These are phyloP conservation scores for Corymbia calophylla DNA, from an alignment of 441 rosid genomes.

Conservation along the genomic window DNA sequence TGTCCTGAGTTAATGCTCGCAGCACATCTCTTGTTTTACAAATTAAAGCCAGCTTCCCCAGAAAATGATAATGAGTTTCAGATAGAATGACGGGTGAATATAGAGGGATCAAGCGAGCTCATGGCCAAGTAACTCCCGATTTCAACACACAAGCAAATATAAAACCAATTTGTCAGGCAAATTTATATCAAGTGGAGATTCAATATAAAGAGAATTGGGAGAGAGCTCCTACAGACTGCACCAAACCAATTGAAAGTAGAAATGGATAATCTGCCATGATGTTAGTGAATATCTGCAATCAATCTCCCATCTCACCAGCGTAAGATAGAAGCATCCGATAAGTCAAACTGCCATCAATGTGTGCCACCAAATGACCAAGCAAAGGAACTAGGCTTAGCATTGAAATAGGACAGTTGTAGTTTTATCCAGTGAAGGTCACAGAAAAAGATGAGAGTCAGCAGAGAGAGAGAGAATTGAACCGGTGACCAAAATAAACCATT, in stretches of 20 bases:
- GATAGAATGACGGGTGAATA: background rate
- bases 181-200: background rate
- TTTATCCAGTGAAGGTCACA: background rate
- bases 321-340: background rate
- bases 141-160: background rate
- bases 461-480: background rate
- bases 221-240: background rate
- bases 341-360: too few species aligned
- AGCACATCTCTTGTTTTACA: background rate
- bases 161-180: background rate
- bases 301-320: background rate
- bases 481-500: background rate
- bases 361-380: background rate
- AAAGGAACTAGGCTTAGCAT: background rate
- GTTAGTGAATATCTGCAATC: background rate
- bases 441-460: background rate
- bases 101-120: background rate
- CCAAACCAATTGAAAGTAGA: background rate
- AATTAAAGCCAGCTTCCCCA: background rate
- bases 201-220: background rate
- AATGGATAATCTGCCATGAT: background rate
- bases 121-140: background rate
- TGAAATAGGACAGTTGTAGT: background rate
- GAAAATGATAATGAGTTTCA: background rate
- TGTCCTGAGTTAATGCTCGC: background rate